A percentile compares a stretch with the other conserved stretches of the same genome.
Conservation (phyloP, 352 stramenopile species). For the Phytopythium montanum region DNA sequence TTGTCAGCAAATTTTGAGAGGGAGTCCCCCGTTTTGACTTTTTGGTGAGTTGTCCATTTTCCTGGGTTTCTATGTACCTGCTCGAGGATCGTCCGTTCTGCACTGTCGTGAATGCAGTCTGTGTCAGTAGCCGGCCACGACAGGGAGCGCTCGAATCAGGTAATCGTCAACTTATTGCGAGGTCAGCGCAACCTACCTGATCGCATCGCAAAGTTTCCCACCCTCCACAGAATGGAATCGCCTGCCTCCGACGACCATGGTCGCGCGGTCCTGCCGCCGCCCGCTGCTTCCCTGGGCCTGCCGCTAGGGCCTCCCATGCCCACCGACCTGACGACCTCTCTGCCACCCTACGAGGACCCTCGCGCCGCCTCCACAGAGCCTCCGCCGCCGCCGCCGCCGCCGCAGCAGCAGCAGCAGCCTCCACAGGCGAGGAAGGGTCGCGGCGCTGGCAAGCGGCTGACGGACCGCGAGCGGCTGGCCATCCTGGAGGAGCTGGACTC, state of each 20-base stretch:
- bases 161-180: slow-evolving; percentile 1
- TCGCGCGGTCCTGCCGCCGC: neutral
- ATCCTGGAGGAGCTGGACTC: slow-evolving; percentile 47
- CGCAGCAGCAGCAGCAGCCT: no score
- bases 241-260: neutral
- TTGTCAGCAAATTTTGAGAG: no score
- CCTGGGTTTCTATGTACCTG: no score
- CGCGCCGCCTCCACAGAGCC: neutral
- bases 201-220: neutral
- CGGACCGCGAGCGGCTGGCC: slow-evolving; percentile 41
- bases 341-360: neutral
- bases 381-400: neutral
- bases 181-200: neutral
- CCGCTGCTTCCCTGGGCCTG: neutral
- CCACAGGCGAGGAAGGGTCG: slow-evolving; percentile 25
- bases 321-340: neutral
- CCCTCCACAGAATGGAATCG: neutral
- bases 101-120: neutral
- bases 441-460: slow-evolving; percentile 36
- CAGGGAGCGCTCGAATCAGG: no score
- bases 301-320: neutral
- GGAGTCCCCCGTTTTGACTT: no score
- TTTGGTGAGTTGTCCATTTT: no score
- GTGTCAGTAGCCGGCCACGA: no score
- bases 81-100: no score